Conservation (phyloP, 208 protist genomes). For the Herpetomonas tarakana region DNA sequence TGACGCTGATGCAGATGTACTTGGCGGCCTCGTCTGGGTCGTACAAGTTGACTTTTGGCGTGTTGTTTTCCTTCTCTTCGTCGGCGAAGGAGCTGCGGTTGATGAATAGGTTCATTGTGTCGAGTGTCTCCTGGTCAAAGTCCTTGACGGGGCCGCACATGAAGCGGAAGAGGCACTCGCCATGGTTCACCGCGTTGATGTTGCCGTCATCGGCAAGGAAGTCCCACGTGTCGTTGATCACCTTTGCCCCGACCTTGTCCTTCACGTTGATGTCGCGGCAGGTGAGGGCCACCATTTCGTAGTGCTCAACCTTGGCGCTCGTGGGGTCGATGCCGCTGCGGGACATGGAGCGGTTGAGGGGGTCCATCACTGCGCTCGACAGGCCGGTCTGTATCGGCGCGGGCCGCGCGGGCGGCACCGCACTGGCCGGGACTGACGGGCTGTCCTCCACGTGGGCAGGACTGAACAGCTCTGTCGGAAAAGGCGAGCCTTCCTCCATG, state of each 20-base stretch:
- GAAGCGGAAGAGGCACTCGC: constrained; percentile 79
- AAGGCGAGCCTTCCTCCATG: constrained; percentile 10
- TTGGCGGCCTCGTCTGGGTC: constrained; percentile 37
- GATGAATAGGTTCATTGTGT: constrained; percentile 61
- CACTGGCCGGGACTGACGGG: neutral
- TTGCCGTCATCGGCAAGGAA: constrained; percentile 49
- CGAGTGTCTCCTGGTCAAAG: constrained; percentile 42
- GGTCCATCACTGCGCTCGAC: constrained; percentile 10
- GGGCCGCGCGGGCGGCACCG: constrained; percentile 5
- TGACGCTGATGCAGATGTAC: constrained; percentile 80
- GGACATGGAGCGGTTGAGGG: constrained; percentile 15
- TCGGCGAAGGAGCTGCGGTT: constrained; percentile 73
- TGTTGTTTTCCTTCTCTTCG: constrained; percentile 79
- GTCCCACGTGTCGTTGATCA: constrained; percentile 69
- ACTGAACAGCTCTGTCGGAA: neutral
- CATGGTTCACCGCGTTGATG: constrained; percentile 49
- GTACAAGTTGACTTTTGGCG: constrained; percentile 66
- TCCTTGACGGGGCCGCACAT: constrained; percentile 38
- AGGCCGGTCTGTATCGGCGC: constrained; percentile 6
- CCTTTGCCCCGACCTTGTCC: constrained; percentile 26
- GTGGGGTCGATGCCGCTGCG: constrained; percentile 5
- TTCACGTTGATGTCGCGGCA: constrained; percentile 40
- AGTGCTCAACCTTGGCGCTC: constrained; percentile 58
- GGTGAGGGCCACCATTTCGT: constrained; percentile 73
- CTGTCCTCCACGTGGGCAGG: neutral